Conservation (phyloP, 768 basidiomycete genomes). For the Chalciporus pseudorubinellus region DNA sequence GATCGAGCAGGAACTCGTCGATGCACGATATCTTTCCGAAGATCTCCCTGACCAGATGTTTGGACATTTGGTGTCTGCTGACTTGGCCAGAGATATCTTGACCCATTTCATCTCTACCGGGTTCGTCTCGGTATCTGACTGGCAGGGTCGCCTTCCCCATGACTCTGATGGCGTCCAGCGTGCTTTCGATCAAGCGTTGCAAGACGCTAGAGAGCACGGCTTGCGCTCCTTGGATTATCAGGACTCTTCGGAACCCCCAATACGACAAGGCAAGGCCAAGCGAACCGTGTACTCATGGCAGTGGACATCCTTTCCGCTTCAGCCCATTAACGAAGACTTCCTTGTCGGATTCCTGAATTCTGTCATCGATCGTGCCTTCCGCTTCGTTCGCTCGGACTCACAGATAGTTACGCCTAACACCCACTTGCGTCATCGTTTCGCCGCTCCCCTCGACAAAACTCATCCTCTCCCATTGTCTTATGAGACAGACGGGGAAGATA, state of each 20-base stretch:
- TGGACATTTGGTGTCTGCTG: slow-evolving; percentile 3
- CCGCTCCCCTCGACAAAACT: not conserved
- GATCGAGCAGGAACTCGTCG: slow-evolving; percentile 7
- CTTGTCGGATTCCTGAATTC: slow-evolving; percentile 6
- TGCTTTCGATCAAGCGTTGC: slow-evolving; percentile 1
- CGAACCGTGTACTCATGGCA: not conserved
- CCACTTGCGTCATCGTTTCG: slow-evolving; percentile 1
- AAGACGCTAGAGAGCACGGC: not conserved
- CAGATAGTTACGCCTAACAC: not conserved
- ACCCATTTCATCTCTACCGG: not conserved
- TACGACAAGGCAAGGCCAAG: too few species aligned
- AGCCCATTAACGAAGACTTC: not conserved
- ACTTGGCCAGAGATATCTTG: slow-evolving; percentile 3
- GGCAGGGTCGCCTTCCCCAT: not conserved
- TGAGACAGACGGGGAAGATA: too few species aligned
- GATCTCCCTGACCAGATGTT: slow-evolving; percentile 19
- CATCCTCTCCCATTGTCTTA: slow-evolving; percentile 3
- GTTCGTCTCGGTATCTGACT: not conserved
- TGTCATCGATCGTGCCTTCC: not conserved
- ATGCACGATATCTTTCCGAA: slow-evolving; percentile 3
- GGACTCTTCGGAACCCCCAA: too few species aligned
- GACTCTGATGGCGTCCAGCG: not conserved
- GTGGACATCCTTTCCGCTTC: not conserved
- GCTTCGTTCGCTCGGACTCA: not conserved
- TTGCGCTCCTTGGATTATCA: not conserved